Conservation (phyloP, 495 filamentous ascomycete genomes). For the Glarea lozoyensis region DNA sequence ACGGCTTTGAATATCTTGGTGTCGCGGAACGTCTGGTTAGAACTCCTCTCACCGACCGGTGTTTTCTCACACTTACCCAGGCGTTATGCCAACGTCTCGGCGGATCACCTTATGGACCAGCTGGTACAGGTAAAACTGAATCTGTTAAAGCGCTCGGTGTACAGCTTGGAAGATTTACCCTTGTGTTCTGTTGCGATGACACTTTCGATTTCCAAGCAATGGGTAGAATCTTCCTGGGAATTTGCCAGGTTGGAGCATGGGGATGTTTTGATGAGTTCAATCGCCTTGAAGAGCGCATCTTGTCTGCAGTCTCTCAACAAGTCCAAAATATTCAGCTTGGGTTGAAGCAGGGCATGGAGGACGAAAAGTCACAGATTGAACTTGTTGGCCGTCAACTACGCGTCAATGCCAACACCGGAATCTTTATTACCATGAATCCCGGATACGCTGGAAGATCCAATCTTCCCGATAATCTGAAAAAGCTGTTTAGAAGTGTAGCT, state of each 20-base stretch:
- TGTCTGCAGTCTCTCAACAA: slow-evolving; percentile 96
- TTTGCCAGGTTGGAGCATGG: slow-evolving; percentile 98
- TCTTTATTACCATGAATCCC: slow-evolving; percentile 99
- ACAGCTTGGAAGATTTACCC: slow-evolving; percentile 91
- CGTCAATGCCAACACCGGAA: slow-evolving; percentile 87
- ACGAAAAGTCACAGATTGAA: slow-evolving; percentile 81
- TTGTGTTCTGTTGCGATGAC: slow-evolving; percentile 98
- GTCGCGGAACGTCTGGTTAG: slow-evolving; percentile 92
- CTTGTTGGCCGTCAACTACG: slow-evolving; percentile 78
- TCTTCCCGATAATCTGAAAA: slow-evolving; percentile 96
- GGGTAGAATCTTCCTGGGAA: slow-evolving; percentile 98
- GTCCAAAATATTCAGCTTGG: slow-evolving; percentile 98
- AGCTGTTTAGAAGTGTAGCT: slow-evolving; percentile 95
- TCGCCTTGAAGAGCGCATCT: slow-evolving; percentile 88
- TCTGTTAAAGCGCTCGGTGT: slow-evolving; percentile 96
- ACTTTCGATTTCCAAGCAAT: slow-evolving; percentile 99
- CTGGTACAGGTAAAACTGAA: slow-evolving; percentile 98
- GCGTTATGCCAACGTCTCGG: slow-evolving; percentile 90
- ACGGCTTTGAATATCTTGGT: slow-evolving; percentile 96
- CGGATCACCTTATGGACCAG: slow-evolving; percentile 94
- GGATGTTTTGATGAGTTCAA: slow-evolving; percentile 99
- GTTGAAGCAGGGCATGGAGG: slow-evolving; percentile 67
- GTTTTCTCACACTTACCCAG: slow-evolving; percentile 95
- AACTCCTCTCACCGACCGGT: slow-evolving; percentile 93
- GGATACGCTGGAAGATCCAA: slow-evolving; percentile 98